A percentile compares a stretch with the other conserved stretches of the same genome.
Evolutionary conservation across 2,329 filamentous ascomycete genomes (phyloP).

Genomic region (Tolypocladium ovalisporum): DNA sequence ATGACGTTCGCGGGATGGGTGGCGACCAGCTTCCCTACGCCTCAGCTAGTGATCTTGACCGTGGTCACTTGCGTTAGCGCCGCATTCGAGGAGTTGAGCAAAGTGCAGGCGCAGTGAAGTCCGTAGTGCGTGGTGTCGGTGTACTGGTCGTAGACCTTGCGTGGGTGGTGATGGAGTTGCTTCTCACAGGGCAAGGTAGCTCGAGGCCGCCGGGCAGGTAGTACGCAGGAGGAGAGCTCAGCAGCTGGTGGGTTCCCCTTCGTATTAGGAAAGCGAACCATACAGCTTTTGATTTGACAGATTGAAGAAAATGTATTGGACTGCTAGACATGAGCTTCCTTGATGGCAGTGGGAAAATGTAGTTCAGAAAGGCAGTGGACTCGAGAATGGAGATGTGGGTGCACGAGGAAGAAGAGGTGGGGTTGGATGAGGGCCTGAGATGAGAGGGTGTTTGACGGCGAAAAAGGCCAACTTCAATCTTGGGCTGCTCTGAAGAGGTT

Average conservation of each 20-base stretch:
- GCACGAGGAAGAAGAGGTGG: not conserved
- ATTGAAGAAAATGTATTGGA: not conserved
- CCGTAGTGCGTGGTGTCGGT: too few relatives aligned
- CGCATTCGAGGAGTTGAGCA: too few relatives aligned
- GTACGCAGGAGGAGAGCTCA: not conserved
- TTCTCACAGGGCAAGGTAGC: not conserved
- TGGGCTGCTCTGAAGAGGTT: not conserved
- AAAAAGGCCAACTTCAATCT: not conserved
- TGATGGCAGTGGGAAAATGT: not conserved
- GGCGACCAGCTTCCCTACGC: not conserved
- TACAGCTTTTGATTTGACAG: not conserved
- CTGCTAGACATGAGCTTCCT: not conserved
- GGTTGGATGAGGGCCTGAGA: too few relatives aligned
- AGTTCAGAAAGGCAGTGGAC: not conserved
- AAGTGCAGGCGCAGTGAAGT: too few relatives aligned
- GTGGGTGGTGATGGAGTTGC: not conserved
- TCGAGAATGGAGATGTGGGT: not conserved
- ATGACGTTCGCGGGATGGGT: not conserved
- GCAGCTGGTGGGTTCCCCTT: not conserved
- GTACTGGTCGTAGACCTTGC: not conserved
- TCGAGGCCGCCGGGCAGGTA: slow-evolving; percentile 2
- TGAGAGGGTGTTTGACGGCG: not conserved
- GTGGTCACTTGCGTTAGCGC: slow-evolving; percentile 1
- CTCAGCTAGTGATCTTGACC: slow-evolving; percentile 3
- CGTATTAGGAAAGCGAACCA: not conserved